phyloP scores from a whole-genome alignment of 78 protist species.

The Planoprotostelium fungivorum region DNA sequence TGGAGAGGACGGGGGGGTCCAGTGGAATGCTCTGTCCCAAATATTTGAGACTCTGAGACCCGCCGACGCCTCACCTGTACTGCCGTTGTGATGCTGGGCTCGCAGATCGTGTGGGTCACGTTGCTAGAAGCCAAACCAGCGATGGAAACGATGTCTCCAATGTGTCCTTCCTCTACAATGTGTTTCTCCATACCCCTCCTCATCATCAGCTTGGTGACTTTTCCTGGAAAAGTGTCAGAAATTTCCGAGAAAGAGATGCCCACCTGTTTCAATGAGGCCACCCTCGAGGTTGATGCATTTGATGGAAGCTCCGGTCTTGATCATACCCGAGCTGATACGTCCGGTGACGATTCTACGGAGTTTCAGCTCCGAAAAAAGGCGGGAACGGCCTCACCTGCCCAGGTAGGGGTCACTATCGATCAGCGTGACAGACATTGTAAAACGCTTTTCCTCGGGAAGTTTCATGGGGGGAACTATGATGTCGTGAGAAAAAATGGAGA shows the following conservation, averaged over 20 bases:
- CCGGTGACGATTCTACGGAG: slow-evolving; percentile 65
- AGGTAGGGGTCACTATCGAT: slow-evolving; percentile 72
- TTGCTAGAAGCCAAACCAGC: slow-evolving; percentile 58
- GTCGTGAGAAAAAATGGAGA: not conserved
- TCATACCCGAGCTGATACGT: slow-evolving; percentile 56
- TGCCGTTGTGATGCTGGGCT: slow-evolving; percentile 18
- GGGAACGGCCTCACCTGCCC: slow-evolving; percentile 30
- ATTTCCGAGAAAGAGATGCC: not conserved
- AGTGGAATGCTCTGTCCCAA: slow-evolving; percentile 54
- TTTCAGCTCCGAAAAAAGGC: not conserved
- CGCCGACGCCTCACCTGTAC: slow-evolving; percentile 4
- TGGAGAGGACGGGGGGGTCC: slow-evolving; percentile 83
- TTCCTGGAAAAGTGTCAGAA: not conserved
- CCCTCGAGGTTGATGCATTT: slow-evolving; percentile 14
- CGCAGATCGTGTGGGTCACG: slow-evolving; percentile 73
- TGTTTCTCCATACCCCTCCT: slow-evolving; percentile 57
- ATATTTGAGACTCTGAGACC: not conserved
- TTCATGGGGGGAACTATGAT: slow-evolving; percentile 6
- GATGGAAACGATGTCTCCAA: slow-evolving; percentile 87
- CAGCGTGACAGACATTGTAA: slow-evolving; percentile 70
- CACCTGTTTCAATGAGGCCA: slow-evolving; percentile 22
- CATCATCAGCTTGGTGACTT: slow-evolving; percentile 63
- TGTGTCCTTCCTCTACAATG: slow-evolving; percentile 54
- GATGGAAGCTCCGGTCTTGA: slow-evolving; percentile 56
- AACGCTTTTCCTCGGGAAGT: slow-evolving; percentile 33